Conservation (phyloP, 805 yeast species). For the Yarrowia sp. region DNA sequence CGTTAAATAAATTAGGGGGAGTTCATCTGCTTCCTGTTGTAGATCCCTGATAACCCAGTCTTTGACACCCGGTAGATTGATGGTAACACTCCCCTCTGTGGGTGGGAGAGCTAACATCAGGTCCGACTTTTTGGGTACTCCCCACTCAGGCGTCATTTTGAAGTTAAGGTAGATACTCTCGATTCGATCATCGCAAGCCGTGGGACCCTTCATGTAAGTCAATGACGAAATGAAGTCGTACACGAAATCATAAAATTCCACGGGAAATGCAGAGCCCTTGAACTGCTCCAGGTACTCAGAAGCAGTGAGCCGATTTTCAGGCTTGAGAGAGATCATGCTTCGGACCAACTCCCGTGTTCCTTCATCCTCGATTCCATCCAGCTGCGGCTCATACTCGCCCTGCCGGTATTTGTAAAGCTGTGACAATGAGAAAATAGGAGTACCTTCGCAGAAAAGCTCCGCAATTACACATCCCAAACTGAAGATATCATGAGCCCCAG, state of each 20-base stretch:
- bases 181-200: slow-evolving; percentile 48
- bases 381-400: slow-evolving; percentile 62
- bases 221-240: slow-evolving; percentile 54
- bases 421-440: slow-evolving; percentile 79
- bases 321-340: slow-evolving; percentile 63
- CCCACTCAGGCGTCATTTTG: slow-evolving; percentile 15
- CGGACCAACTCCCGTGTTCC: slow-evolving; percentile 53
- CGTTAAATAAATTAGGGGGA: slow-evolving; percentile 42
- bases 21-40: slow-evolving; percentile 6
- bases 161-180: slow-evolving; percentile 56
- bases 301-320: slow-evolving; percentile 57
- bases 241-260: slow-evolving; percentile 59
- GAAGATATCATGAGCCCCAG: slow-evolving; percentile 56
- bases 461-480: slow-evolving; percentile 72
- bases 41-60: slow-evolving; percentile 22
- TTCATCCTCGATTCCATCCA: slow-evolving; percentile 52
- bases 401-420: slow-evolving; percentile 80
- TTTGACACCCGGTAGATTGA: not conserved
- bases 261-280: slow-evolving; percentile 57
- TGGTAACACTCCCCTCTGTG: not conserved
- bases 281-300: slow-evolving; percentile 50
- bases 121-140: slow-evolving; percentile 5
- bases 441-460: slow-evolving; percentile 81
- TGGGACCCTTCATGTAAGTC: slow-evolving; percentile 29
- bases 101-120: not conserved